Base-by-base conservation (phyloP, 192 early-diverging fungal genomes). In the Endogone sp. region DNA sequence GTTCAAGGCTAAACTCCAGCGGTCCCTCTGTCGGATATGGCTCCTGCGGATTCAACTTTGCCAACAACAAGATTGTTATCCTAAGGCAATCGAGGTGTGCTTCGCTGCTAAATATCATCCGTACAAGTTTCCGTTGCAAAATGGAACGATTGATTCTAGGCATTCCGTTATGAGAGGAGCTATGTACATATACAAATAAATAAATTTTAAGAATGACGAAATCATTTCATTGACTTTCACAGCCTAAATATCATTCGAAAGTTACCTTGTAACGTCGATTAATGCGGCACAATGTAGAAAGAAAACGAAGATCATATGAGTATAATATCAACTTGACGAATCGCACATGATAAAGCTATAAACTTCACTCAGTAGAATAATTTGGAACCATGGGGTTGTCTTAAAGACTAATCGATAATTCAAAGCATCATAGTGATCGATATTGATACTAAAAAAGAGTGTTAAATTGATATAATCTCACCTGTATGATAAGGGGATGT, bases 61-160 rank as follows among this genome's bases (percentile, higher is more conserved):
- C 67, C 13, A 87, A 68, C 28, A 90, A 61, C 4, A 73, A 57
- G 9, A 83, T 81, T 56, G 81, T 80, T 13, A 77, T 21, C 59
- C 75, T 73, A 25, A 80, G 74, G 26, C 83, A 84, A 24, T 84
- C 71, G 54, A 82, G 32, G 49, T 80, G 78, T 23, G 73, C 64
- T 60, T 84, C 83, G 26, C 71, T 74, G 29, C 71, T 71, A 63
- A 77, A 82, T 23, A 79, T 75, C 30, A 65, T 80, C 37, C 72
- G 21, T 22, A 80, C 75, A 21, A 84, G 32, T 3, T 73, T 76
- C 29, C 64, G 65, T 59, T 80, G 83, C 20, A 82, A 62, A 10
- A 21, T 37, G 3, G 16, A 16, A 0, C 60, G 23, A 26, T 80
- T 62, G 16, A 71, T 28, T 4, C 65, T 67, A 4, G 29, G 37